Base-by-base conservation (phyloP, 208 protist genomes). In the Crithidia fasciculata region DNA sequence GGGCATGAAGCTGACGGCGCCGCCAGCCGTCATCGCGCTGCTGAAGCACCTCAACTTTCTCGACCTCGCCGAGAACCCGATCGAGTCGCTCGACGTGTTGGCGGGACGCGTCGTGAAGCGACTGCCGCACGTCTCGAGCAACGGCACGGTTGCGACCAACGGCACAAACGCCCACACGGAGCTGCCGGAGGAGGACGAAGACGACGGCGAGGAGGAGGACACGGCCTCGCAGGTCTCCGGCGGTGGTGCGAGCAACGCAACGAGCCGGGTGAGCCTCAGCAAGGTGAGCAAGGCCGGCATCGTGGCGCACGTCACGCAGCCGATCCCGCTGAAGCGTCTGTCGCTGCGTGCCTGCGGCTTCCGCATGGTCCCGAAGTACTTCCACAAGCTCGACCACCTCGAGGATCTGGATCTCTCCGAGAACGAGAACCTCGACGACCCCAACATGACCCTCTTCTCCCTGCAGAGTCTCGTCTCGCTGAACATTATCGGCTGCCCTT, bases 361-460 rank as follows among this genome's bases (percentile, higher is more conserved):
- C 37, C 84, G 81, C 16, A 92, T 83, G 55, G 81, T 95, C 39
- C 92, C 92, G 28, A 93, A 95, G 72, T 96, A 95, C 79, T 95
- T 96, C 69, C 92, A 95, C 79, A 93, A 93, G 66, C 69, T 96
- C 39, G 88, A 76, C 18, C 76, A 85, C 7, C 69, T 96, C 16
- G 88, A 94, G 54, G 84, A 95, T 15, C 81, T 96, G 54, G 92
- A 96, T 69, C 75, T 96, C 8, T 94, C 88, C 16, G 88, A 95
- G 47, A 96, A 96, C 57, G 81, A 90, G 10, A 63, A 87, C 40
- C 84, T 95, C 12, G 78, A 94, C 70, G 90, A 95, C 74, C 86
- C 88, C 4, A 95, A 95, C 82, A 86, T 96, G 87, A 96, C 89
- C 10, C 85, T 96, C 43, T 94, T 94, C 68, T 94, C 89, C 13